Conservation (phyloP, 169 alveolate genomes). For the Neospora caninum region DNA sequence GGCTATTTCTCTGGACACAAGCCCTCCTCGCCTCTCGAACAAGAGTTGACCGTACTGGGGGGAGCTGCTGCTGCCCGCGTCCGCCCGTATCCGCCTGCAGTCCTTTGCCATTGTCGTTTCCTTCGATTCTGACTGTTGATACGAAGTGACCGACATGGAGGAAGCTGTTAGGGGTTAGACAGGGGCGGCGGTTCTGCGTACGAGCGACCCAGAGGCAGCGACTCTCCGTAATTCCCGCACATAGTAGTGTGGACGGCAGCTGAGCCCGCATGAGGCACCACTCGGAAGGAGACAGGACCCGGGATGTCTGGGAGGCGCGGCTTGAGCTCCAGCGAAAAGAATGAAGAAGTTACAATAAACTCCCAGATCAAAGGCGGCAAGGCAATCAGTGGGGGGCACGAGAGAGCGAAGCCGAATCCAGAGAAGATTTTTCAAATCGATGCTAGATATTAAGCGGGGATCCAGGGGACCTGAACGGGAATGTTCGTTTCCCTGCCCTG, state of each 20-base stretch:
- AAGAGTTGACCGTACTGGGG: slow-evolving; percentile 6
- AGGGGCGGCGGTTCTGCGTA: background rate
- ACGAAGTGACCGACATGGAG: background rate
- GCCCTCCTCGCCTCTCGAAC: slow-evolving; percentile 25
- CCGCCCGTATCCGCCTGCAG: background rate
- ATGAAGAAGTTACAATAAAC: too few relatives aligned
- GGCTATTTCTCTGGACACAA: background rate
- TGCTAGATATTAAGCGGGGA: too few relatives aligned
- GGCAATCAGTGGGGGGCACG: too few relatives aligned
- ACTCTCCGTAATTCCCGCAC: background rate
- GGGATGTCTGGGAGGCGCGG: too few relatives aligned
- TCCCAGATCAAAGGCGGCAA: too few relatives aligned
- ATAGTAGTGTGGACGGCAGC: background rate
- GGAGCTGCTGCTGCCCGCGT: background rate
- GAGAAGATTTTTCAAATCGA: too few relatives aligned
- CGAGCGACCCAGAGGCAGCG: background rate
- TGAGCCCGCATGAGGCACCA: background rate
- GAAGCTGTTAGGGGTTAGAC: background rate
- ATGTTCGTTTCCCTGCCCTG: too few relatives aligned
- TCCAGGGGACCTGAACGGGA: too few relatives aligned
- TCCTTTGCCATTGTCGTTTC: background rate
- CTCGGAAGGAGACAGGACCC: too few relatives aligned
- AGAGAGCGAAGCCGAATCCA: too few relatives aligned
- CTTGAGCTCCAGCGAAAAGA: too few relatives aligned
- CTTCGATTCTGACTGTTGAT: background rate